phyloP scores from a whole-genome alignment of 169 alveolate species.

The Perkinsus olseni region DNA sequence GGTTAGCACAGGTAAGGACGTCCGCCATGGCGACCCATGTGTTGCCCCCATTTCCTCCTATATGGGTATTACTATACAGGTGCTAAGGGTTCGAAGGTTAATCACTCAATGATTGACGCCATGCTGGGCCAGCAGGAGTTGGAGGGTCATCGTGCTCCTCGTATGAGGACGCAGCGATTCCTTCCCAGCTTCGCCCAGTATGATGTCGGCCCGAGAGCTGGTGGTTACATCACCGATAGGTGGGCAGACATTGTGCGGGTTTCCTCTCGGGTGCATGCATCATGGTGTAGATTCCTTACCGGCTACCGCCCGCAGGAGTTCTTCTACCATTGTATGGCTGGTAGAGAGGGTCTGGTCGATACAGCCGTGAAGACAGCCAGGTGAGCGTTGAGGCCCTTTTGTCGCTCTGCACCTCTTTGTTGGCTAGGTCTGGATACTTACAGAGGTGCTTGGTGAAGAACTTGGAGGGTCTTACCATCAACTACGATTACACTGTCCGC shows the following conservation, averaged over 20 bases:
- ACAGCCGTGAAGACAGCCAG: constrained; percentile 97
- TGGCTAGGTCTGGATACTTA: constrained; percentile 73
- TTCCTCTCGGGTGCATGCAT: background rate
- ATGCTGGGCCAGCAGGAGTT: constrained; percentile 89
- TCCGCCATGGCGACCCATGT: constrained; percentile 27
- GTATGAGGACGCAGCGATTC: constrained; percentile 85
- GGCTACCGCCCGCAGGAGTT: constrained; percentile 95
- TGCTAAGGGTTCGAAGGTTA: constrained; percentile 90
- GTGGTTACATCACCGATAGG: constrained; percentile 93
- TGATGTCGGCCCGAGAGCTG: constrained; percentile 91
- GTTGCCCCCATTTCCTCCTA: background rate
- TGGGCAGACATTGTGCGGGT: background rate
- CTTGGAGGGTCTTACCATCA: constrained; percentile 83
- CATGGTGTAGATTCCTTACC: constrained; percentile 58
- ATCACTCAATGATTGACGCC: constrained; percentile 84
- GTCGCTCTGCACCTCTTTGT: background rate
- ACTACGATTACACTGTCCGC: constrained; percentile 95
- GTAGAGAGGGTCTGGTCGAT: constrained; percentile 98
- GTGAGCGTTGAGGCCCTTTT: constrained; percentile 22
- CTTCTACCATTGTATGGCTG: constrained; percentile 99
- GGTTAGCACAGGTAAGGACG: constrained; percentile 88
- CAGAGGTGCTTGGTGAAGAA: constrained; percentile 93
- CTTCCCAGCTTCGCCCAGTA: constrained; percentile 86
- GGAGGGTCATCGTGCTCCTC: constrained; percentile 92
- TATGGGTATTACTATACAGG: background rate